These are phyloP conservation scores for Caloboletus firmus DNA, from an alignment of 1,284 basidiomycete species.

Conservation along the genomic window DNA sequence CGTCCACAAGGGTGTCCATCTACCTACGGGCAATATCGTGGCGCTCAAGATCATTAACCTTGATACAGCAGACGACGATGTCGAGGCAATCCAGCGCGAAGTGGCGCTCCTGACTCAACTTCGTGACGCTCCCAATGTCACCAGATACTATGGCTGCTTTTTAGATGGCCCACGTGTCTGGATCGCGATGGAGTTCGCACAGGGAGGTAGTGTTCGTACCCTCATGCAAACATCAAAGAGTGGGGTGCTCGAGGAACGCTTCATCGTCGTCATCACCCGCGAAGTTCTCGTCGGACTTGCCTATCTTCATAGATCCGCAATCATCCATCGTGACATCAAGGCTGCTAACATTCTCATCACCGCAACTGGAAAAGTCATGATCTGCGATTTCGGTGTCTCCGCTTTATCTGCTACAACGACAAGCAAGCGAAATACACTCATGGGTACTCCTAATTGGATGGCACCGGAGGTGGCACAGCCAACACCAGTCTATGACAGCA, in stretches of 20 bases:
- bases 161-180: conserved; percentile 94
- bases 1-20: conserved; percentile 91
- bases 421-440: conserved; percentile 91
- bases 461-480: conserved; percentile 94
- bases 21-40: conserved; percentile 82
- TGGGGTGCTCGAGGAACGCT: conserved; percentile 85
- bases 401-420: conserved; percentile 85
- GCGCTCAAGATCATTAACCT: conserved; percentile 99
- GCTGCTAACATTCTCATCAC: conserved; percentile 94
- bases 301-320: conserved; percentile 90
- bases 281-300: conserved; percentile 86
- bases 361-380: conserved; percentile 83
- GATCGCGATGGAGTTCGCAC: conserved; percentile 99
- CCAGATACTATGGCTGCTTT: conserved; percentile 94
- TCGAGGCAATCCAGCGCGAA: conserved; percentile 95
- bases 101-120: conserved; percentile 91
- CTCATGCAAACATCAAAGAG: conserved; percentile 84
- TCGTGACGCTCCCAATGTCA: conserved; percentile 87
- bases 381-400: conserved; percentile 97
- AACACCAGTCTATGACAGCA: conserved; percentile 86
- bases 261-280: conserved; percentile 84
- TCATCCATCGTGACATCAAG: conserved; percentile 97
- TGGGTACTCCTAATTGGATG: conserved; percentile 99
- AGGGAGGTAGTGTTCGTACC: conserved; percentile 92
- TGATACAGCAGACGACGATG: conserved; percentile 96